These are phyloP conservation scores for Carallia brachiata DNA, from an alignment of 345 rosid species.

Conservation along the genomic window DNA sequence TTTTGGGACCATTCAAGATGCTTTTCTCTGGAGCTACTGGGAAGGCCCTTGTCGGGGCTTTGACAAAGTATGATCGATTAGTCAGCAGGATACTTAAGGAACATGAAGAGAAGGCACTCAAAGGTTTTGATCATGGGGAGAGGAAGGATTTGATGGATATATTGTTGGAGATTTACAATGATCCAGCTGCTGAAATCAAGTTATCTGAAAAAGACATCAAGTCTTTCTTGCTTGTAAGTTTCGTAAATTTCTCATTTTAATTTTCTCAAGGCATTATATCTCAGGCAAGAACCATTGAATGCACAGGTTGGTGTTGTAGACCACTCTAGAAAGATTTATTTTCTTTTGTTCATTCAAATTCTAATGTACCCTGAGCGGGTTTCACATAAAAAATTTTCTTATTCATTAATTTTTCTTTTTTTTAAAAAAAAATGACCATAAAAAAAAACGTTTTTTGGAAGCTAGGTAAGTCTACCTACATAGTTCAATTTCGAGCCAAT, in stretches of 20 bases:
- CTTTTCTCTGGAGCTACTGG: constrained; percentile 54
- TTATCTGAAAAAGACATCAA: constrained; percentile 35
- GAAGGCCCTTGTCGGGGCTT: constrained; percentile 40
- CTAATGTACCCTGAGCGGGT: too few relatives aligned
- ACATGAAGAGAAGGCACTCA: constrained; percentile 39
- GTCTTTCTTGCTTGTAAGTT: constrained; percentile 33
- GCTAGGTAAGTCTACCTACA: too few relatives aligned
- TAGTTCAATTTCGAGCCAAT: too few relatives aligned
- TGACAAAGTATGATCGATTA: constrained; percentile 42
- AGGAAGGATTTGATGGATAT: constrained; percentile 38
- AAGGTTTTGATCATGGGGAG: constrained; percentile 2
- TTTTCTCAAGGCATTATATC: not conserved
- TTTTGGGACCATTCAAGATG: constrained; percentile 51
- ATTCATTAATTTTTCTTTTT: too few relatives aligned
- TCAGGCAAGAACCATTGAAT: too few relatives aligned
- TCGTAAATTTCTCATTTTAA: not conserved
- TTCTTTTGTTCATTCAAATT: too few relatives aligned
- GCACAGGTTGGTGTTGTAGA: too few relatives aligned
- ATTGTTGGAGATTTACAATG: constrained; percentile 32
- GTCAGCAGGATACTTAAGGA: constrained; percentile 48
- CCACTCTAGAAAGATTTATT: too few relatives aligned
- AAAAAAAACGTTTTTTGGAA: too few relatives aligned
- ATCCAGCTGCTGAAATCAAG: constrained; percentile 31
- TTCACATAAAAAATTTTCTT: too few relatives aligned
- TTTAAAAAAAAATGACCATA: too few relatives aligned